Evolutionary conservation across 306 rosid species (phyloP).

Genomic region (Rosa lucieae): DNA sequence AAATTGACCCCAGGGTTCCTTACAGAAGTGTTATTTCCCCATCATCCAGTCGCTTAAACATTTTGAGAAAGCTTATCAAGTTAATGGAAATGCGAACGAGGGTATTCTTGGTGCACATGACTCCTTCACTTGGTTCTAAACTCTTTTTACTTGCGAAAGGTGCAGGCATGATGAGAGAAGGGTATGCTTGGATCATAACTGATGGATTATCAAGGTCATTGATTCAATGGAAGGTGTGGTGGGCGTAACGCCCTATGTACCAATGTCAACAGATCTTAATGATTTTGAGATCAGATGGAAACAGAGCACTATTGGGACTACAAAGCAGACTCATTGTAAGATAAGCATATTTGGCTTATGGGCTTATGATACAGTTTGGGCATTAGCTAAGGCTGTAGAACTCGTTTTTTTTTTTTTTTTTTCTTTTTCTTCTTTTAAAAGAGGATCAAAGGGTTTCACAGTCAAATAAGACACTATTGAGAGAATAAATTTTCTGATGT

Average conservation of each 20-base stretch:
- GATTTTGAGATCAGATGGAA: constrained; percentile 24
- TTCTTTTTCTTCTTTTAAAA: no score
- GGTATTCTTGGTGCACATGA: constrained; percentile 44
- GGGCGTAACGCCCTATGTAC: constrained; percentile 35
- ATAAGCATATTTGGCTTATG: constrained; percentile 25
- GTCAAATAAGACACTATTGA: no score
- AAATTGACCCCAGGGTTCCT: constrained; percentile 16
- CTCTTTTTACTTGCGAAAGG: constrained; percentile 32
- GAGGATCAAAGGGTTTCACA: no score
- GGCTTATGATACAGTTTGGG: constrained; percentile 46
- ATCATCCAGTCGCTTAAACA: background rate
- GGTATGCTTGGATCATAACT: constrained; percentile 31
- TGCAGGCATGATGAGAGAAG: constrained; percentile 29
- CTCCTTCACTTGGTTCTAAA: constrained; percentile 9
- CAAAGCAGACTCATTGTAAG: background rate
- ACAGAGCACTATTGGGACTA: background rate
- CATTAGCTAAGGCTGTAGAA: constrained; percentile 25
- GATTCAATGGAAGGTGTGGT: constrained; percentile 45
- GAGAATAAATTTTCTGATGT: no score
- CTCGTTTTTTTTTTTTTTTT: no score
- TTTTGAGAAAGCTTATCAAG: constrained; percentile 21
- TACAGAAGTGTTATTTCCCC: constrained; percentile 27
- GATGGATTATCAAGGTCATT: constrained; percentile 25
- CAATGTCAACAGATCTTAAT: background rate
- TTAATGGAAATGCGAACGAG: constrained; percentile 11